Conservation (phyloP, 345 rosid genomes). For the Gossypium turneri region DNA sequence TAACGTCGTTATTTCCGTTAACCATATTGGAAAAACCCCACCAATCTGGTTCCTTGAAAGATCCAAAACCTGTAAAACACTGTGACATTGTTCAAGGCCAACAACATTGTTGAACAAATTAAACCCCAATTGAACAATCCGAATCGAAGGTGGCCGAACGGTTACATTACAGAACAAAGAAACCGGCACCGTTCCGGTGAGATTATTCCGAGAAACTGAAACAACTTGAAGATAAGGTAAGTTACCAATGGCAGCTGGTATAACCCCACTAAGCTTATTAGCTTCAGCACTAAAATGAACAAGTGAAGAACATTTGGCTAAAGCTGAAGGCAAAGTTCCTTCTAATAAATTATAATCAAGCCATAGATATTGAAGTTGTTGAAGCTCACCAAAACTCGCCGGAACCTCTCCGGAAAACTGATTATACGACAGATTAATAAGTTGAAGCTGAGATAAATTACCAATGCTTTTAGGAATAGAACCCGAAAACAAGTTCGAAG, state of each 20-base stretch:
- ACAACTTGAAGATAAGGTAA: conserved; percentile 63
- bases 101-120: conserved; percentile 50
- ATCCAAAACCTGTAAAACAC: conserved; percentile 59
- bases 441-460: conserved; percentile 55
- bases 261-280: conserved; percentile 65
- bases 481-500: conserved; percentile 77
- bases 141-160: conserved; percentile 42
- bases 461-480: conserved; percentile 47
- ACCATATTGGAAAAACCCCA: conserved; percentile 67
- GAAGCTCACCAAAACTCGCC: conserved; percentile 57
- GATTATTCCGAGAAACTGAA: conserved; percentile 56
- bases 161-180: conserved; percentile 63
- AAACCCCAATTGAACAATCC: conserved; percentile 58
- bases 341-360: conserved; percentile 58
- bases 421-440: conserved; percentile 78
- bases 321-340: conserved; percentile 82
- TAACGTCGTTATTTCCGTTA: conserved; percentile 39
- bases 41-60: conserved; percentile 50
- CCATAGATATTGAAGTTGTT: conserved; percentile 67
- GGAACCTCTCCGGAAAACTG: conserved; percentile 73
- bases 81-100: conserved; percentile 47
- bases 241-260: conserved; percentile 79
- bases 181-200: conserved; percentile 64
- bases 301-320: conserved; percentile 76
- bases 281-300: conserved; percentile 69